Evolutionary conservation across 2,329 filamentous ascomycete species (phyloP).

Genomic region (Chrysosporium queenslandicum): DNA sequence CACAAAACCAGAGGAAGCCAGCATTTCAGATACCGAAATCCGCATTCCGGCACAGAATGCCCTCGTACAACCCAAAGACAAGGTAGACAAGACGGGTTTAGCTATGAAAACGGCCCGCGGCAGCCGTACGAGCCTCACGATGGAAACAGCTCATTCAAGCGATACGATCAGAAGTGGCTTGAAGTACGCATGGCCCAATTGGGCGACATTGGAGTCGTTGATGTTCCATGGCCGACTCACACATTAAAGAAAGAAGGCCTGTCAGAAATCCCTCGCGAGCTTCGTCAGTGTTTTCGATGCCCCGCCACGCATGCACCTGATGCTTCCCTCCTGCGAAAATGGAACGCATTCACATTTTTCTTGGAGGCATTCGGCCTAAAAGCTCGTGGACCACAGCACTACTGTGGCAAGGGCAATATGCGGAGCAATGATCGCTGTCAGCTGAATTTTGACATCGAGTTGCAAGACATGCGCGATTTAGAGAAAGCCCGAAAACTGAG

Average conservation of each 20-base stretch:
- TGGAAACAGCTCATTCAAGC: neutral
- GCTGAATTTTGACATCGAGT: slow-evolving; percentile 13
- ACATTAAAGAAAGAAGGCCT: slow-evolving; percentile 1
- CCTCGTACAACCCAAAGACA: neutral
- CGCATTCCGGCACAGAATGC: neutral
- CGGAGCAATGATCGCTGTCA: neutral
- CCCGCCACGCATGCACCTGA: neutral
- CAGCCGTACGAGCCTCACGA: neutral
- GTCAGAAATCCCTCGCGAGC: slow-evolving; percentile 1
- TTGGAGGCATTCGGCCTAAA: slow-evolving; percentile 12
- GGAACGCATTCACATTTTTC: slow-evolving; percentile 18
- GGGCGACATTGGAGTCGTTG: neutral
- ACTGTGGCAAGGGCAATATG: neutral
- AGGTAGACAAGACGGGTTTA: neutral
- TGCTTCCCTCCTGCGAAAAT: slow-evolving; percentile 15
- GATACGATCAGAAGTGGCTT: neutral
- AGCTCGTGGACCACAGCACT: neutral
- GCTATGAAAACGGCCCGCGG: neutral
- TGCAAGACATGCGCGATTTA: neutral
- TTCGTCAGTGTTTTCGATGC: slow-evolving; percentile 1
- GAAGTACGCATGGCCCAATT: neutral
- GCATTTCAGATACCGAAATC: neutral
- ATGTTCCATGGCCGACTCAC: slow-evolving; percentile 13
- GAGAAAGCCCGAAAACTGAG: slow-evolving; percentile 9
- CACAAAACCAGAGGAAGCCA: neutral